Percentiles rank a stretch among this genome's conserved stretches.
Evolutionary conservation across 179 eudicot species (phyloP).

Genomic region (Beta lomatogona): DNA sequence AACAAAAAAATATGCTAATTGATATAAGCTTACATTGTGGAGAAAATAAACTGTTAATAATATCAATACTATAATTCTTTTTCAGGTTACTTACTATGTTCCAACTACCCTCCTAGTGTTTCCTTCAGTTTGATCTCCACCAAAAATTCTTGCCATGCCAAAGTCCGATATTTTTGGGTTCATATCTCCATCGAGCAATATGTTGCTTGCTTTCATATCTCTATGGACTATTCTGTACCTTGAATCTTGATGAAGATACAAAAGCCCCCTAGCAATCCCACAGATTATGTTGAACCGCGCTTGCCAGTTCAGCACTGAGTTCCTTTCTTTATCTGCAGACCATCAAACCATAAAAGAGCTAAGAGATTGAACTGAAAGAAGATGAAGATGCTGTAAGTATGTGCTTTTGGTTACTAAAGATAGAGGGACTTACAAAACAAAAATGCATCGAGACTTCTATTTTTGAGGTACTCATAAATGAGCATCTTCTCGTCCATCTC

Average conservation of each 20-base stretch:
- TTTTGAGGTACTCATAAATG: slow-evolving; percentile 45
- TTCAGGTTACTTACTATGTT: slow-evolving; percentile 34
- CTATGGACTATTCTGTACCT: slow-evolving; percentile 46
- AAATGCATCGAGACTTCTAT: slow-evolving; percentile 45
- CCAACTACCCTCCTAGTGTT: slow-evolving; percentile 52
- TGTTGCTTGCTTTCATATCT: slow-evolving; percentile 50
- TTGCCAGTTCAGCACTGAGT: slow-evolving; percentile 35
- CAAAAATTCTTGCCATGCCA: slow-evolving; percentile 54
- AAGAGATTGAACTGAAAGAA: not conserved
- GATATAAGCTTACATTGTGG: not conserved
- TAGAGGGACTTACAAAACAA: slow-evolving; percentile 37
- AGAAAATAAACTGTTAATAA: not conserved
- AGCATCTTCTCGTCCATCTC: slow-evolving; percentile 56
- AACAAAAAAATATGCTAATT: not conserved
- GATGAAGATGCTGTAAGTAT: not conserved
- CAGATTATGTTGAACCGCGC: slow-evolving; percentile 48
- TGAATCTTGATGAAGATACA: slow-evolving; percentile 55
- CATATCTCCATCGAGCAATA: slow-evolving; percentile 45
- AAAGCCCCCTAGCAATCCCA: slow-evolving; percentile 50
- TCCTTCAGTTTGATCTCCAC: slow-evolving; percentile 48
- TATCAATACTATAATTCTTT: not conserved
- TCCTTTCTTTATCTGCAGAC: slow-evolving; percentile 37
- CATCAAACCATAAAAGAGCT: not conserved
- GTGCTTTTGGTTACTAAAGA: not conserved
- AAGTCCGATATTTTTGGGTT: slow-evolving; percentile 54